Evolutionary conservation across 257 asterid species (phyloP).

Genomic region (Petunia axillaris): DNA sequence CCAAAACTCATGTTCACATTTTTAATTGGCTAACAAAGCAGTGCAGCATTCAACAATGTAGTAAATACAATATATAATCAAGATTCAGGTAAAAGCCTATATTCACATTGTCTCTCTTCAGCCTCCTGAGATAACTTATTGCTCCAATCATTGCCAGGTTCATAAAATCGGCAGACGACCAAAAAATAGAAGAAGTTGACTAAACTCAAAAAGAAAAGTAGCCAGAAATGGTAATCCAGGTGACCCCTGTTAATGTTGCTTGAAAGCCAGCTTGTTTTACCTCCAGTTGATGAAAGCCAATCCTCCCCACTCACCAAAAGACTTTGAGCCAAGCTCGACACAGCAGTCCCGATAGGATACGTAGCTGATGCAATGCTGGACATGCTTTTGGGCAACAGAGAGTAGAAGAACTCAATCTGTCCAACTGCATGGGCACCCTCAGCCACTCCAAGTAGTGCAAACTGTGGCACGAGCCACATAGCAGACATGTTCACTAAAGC

Average conservation of each 20-base stretch:
- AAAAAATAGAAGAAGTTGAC: conserved; percentile 24
- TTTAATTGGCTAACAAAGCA: neutral
- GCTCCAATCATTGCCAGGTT: conserved; percentile 8
- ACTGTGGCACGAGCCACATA: conserved; percentile 36
- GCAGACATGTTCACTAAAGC: conserved; percentile 34
- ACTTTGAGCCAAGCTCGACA: conserved; percentile 24
- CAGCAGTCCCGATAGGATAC: conserved; percentile 16
- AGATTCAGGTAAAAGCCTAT: conserved; percentile 1
- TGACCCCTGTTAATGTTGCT: conserved; percentile 35
- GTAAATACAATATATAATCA: neutral
- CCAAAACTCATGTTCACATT: neutral
- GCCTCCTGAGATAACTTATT: neutral
- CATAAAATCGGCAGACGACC: neutral
- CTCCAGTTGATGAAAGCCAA: neutral
- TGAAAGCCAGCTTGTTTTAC: conserved; percentile 30
- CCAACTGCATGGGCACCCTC: conserved; percentile 30
- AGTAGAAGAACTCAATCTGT: conserved; percentile 32
- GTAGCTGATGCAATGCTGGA: conserved; percentile 33
- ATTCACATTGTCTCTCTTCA: neutral
- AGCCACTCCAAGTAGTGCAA: conserved; percentile 30
- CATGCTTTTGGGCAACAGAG: conserved; percentile 34
- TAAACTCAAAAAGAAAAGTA: conserved; percentile 23
- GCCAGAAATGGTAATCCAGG: conserved; percentile 35
- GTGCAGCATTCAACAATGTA: neutral
- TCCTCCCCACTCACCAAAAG: conserved; percentile 28